Evolutionary conservation across 768 basidiomycete species (phyloP), one percentile per base, ranked within the genome.

Genomic region (Boletus fagicola): DNA sequence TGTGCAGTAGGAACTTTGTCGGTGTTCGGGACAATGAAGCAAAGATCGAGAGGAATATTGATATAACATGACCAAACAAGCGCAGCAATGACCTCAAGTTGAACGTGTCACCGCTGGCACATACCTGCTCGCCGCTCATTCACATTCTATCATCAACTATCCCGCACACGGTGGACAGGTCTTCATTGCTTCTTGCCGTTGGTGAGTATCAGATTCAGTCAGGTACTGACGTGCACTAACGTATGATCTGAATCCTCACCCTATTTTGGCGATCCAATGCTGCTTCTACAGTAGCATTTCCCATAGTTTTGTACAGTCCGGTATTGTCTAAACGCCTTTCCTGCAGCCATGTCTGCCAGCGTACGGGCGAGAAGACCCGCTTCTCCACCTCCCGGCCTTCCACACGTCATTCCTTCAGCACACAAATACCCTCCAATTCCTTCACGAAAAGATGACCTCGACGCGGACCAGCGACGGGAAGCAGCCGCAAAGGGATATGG

Each of bases 291-390:
- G 36, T 26, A 15, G 13, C 22, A 39, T 22, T 44, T 40, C n/a
- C 22, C 47, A n/a, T 56, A 51, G 60, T 56, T 65, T 64, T 64
- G 63, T 57, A 60, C 60, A 58, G 63, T 61, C 62, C 16, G 62
- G 62, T 51, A 58, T 64, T 64, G 60, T 59, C 30, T 54, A 65
- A 59, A 51, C 55, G 11, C 39, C 13, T 33, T 50, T 40, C 26
- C 24, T 39, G 45, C 51, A 22, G 49, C 54, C 48, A 80, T 80
- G 79, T 75, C 75, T 64, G 75, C 70, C 60, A 73, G 67, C 63
- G 83, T 89, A 69, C 80, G 89, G 71, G 84, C 79, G 53, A 80
- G 88, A 70, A 79, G 88, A 65, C 85, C 84, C 52, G 77, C 88
- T 28, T 87, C 88, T 53, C 88, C 88, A 10, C 84, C 85, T 13